A percentile compares a stretch with the other conserved stretches of the same genome.
phyloP scores from a whole-genome alignment of 1,284 basidiomycete genomes.

The Vanrija sp. region DNA sequence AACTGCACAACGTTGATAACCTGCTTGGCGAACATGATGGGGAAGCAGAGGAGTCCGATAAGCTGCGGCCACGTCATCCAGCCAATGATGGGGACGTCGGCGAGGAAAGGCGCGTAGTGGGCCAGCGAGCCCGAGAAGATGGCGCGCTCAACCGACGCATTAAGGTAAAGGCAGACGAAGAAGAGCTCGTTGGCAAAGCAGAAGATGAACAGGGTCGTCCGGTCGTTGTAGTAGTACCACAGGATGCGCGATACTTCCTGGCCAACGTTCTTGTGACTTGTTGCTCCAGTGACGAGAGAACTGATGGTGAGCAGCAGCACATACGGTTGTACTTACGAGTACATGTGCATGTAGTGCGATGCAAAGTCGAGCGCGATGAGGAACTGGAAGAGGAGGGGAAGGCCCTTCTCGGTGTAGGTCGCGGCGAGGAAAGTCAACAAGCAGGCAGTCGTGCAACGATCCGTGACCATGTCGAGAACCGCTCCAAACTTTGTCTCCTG shows the following conservation, averaged over 20 bases:
- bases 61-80: slow-evolving; percentile 74
- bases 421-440: slow-evolving; percentile 89
- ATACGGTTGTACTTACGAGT: slow-evolving; percentile 62
- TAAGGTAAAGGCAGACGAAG: slow-evolving; percentile 92
- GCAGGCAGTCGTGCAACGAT: slow-evolving; percentile 94
- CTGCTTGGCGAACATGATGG: slow-evolving; percentile 80
- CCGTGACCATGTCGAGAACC: slow-evolving; percentile 99
- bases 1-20: slow-evolving; percentile 94
- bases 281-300: slow-evolving; percentile 86
- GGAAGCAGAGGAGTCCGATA: slow-evolving; percentile 63
- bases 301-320: slow-evolving; percentile 51
- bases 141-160: slow-evolving; percentile 68
- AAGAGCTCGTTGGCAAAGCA: slow-evolving; percentile 98
- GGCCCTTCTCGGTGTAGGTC: slow-evolving; percentile 51
- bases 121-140: slow-evolving; percentile 26
- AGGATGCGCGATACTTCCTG: slow-evolving; percentile 89
- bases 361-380: slow-evolving; percentile 97
- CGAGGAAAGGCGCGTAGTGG: slow-evolving; percentile 19
- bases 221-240: slow-evolving; percentile 90
- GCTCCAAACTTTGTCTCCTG: slow-evolving; percentile 97
- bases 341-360: slow-evolving; percentile 99
- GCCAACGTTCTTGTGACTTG: slow-evolving; percentile 86
- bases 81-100: slow-evolving; percentile 9
- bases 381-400: slow-evolving; percentile 87
- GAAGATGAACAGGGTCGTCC: slow-evolving; percentile 79